These are phyloP conservation scores for Colletotrichum sp. DNA, from an alignment of 2,329 filamentous ascomycete genomes.

Conservation along the genomic window DNA sequence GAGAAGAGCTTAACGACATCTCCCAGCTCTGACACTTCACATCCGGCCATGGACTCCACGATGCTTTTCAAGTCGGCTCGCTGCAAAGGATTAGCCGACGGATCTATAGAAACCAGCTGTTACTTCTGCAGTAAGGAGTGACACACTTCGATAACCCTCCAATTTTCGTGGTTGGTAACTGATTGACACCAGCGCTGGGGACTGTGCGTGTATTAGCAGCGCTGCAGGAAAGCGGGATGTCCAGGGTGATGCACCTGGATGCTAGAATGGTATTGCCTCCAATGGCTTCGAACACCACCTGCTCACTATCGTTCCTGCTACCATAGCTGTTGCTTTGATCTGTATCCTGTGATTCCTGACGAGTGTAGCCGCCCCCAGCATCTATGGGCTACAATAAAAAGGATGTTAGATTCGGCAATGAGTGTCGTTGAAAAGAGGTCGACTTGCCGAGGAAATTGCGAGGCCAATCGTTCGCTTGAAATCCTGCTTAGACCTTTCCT, in stretches of 20 bases:
- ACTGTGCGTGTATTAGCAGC: background rate
- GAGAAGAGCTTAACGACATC: background rate
- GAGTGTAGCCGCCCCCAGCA: background rate
- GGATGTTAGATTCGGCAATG: background rate
- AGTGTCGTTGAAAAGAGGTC: background rate
- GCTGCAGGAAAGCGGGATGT: too few relatives aligned
- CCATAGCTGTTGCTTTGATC: background rate
- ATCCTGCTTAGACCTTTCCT: background rate
- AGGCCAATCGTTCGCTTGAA: background rate
- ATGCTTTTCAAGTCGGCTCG: background rate
- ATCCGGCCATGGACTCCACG: background rate
- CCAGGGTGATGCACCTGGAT: background rate
- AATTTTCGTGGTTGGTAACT: background rate
- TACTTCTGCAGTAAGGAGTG: background rate
- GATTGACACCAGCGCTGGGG: background rate
- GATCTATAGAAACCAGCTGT: background rate
- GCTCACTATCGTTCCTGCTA: background rate
- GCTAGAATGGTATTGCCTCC: constrained; percentile 9
- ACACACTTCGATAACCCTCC: constrained; percentile 5
- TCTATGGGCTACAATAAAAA: background rate
- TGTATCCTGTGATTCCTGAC: background rate
- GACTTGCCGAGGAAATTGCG: background rate
- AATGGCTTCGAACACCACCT: background rate
- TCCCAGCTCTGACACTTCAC: background rate
- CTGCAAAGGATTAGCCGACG: background rate